Percentiles rank a stretch among this genome's conserved stretches.
These are phyloP conservation scores for Sutorius eximius DNA, from an alignment of 1,284 basidiomycete genomes.

Conservation along the genomic window DNA sequence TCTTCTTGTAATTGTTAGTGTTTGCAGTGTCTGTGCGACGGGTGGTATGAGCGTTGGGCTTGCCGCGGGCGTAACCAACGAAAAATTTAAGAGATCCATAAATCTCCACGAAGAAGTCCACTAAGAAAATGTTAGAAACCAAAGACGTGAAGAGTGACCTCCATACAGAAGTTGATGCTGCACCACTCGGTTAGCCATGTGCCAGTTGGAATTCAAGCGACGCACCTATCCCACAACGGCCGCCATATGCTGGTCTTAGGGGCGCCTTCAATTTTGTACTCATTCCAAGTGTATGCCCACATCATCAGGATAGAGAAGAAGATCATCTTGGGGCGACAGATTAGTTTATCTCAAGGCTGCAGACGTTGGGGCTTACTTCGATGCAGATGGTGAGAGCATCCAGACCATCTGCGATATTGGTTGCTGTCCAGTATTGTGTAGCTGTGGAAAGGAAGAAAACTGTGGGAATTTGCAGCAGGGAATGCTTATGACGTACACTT, in stretches of 20 bases:
- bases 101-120: conserved; percentile 69
- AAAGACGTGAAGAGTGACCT: not conserved
- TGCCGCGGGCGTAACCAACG: conserved; percentile 46
- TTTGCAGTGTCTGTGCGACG: conserved; percentile 30
- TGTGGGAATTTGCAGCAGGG: not conserved
- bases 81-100: conserved; percentile 62
- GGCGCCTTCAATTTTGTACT: conserved; percentile 51
- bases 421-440: conserved; percentile 76
- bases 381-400: conserved; percentile 80
- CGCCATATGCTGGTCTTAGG: conserved; percentile 54
- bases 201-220: not conserved
- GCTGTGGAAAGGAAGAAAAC: conserved; percentile 36
- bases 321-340: conserved; percentile 59
- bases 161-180: conserved; percentile 71
- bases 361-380: conserved; percentile 51
- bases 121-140: conserved; percentile 34
- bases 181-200: conserved; percentile 7
- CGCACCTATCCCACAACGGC: conserved; percentile 72
- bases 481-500: conserved; percentile 40
- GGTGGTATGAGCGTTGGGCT: conserved; percentile 45
- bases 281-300: conserved; percentile 76
- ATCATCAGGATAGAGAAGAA: conserved; percentile 75
- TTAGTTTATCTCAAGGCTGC: not conserved
- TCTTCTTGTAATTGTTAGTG: conserved; percentile 29
- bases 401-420: conserved; percentile 79